phyloP scores from a whole-genome alignment of 176 grass and related monocot species.

The Cenchrus fungigraminus region DNA sequence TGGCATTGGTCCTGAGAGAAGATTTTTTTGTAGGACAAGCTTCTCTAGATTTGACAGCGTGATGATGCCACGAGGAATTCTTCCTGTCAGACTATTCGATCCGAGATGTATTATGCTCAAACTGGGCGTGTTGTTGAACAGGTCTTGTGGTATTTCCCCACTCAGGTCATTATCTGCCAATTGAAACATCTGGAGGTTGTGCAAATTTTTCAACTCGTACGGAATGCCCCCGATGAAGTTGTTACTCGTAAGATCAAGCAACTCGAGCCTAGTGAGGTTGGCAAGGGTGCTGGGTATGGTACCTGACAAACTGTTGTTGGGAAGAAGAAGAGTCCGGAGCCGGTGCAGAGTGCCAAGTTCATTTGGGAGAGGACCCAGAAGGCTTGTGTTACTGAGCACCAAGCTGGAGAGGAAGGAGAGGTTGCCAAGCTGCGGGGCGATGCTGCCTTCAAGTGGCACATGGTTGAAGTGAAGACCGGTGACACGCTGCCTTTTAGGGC shows the following conservation, averaged over 20 bases:
- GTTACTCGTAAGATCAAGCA: constrained; percentile 27
- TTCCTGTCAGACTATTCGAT: constrained; percentile 45
- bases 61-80: constrained; percentile 37
- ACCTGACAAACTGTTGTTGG: constrained; percentile 44
- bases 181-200: not conserved
- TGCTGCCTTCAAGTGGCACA: constrained; percentile 28
- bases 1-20: constrained; percentile 43
- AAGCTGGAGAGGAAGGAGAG: constrained; percentile 50
- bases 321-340: constrained; percentile 28
- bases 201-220: constrained; percentile 18
- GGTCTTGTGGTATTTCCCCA: constrained; percentile 22
- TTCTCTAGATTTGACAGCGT: constrained; percentile 33
- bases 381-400: constrained; percentile 32
- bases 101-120: constrained; percentile 25
- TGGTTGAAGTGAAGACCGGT: constrained; percentile 8
- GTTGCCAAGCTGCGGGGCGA: constrained; percentile 35
- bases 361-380: constrained; percentile 21
- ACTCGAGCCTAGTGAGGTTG: constrained; percentile 36
- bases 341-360: constrained; percentile 21
- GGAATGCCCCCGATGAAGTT: constrained; percentile 29
- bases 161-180: constrained; percentile 27
- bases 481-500: constrained; percentile 11
- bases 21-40: constrained; percentile 31
- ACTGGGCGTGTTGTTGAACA: constrained; percentile 45
- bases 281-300: constrained; percentile 33